Percentiles rank a stretch among this genome's conserved stretches.
Conservation (phyloP, 1,284 basidiomycete species). For the Heterobasidion occidentale region DNA sequence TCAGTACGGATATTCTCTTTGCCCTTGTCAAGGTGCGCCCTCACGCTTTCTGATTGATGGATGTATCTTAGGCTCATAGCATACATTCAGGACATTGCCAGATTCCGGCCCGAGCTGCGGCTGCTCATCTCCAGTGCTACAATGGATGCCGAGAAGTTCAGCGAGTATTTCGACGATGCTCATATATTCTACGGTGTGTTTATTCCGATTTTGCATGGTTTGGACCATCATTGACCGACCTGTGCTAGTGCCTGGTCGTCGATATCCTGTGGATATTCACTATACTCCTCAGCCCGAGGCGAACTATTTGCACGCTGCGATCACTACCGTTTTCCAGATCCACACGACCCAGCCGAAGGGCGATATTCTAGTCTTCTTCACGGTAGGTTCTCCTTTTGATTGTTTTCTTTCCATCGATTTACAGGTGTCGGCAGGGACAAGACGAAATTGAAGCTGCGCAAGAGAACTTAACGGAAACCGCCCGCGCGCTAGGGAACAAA, state of each 20-base stretch:
- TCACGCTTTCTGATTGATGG: slow-evolving; percentile 12
- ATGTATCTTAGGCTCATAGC: slow-evolving; percentile 15
- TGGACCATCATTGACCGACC: not conserved
- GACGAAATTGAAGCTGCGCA: slow-evolving; percentile 98
- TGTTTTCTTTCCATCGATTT: not conserved
- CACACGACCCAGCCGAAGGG: slow-evolving; percentile 98
- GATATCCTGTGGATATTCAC: slow-evolving; percentile 97
- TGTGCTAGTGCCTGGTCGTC: slow-evolving; percentile 84
- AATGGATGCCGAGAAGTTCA: slow-evolving; percentile 94
- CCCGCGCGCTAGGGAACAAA: slow-evolving; percentile 92
- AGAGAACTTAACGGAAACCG: slow-evolving; percentile 94
- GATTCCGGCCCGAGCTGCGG: slow-evolving; percentile 88
- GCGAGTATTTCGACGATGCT: slow-evolving; percentile 91
- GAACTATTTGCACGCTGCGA: slow-evolving; percentile 97
- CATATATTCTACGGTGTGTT: slow-evolving; percentile 84
- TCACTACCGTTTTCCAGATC: slow-evolving; percentile 98
- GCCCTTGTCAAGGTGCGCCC: slow-evolving; percentile 88
- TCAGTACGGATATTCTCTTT: slow-evolving; percentile 95
- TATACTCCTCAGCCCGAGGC: slow-evolving; percentile 97
- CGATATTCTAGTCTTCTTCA: slow-evolving; percentile 97
- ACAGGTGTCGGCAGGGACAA: slow-evolving; percentile 63
- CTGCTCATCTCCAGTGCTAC: slow-evolving; percentile 95
- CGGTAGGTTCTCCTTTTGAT: slow-evolving; percentile 39
- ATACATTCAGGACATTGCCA: slow-evolving; percentile 78
- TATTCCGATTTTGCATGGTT: not conserved